Percentiles rank a stretch among this genome's conserved stretches.
These are phyloP conservation scores for Sistotremastrum suecicum DNA, from an alignment of 768 basidiomycete genomes.

Conservation along the genomic window DNA sequence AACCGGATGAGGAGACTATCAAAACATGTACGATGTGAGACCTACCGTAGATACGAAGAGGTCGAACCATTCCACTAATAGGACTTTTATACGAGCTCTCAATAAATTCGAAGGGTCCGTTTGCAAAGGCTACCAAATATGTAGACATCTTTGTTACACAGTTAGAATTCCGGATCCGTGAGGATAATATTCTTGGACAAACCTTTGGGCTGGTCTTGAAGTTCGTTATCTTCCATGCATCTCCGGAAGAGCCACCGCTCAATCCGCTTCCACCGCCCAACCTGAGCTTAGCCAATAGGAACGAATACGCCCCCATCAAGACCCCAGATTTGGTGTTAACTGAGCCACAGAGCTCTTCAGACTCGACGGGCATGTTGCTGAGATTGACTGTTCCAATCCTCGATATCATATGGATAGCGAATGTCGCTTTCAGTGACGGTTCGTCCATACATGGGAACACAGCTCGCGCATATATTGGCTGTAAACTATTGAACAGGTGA, in stretches of 20 bases:
- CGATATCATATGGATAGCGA: slow-evolving; percentile 63
- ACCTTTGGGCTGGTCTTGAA: slow-evolving; percentile 74
- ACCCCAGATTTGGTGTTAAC: slow-evolving; percentile 5
- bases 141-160: slow-evolving; percentile 48
- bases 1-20: too few relatives aligned
- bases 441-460: slow-evolving; percentile 92
- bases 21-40: background rate
- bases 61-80: slow-evolving; percentile 63
- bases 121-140: slow-evolving; percentile 81
- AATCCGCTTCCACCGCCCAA: too few relatives aligned
- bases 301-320: background rate
- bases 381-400: slow-evolving; percentile 59
- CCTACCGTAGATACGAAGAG: slow-evolving; percentile 73
- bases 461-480: slow-evolving; percentile 77
- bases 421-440: slow-evolving; percentile 78
- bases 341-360: slow-evolving; percentile 35
- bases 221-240: slow-evolving; percentile 66
- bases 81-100: slow-evolving; percentile 69
- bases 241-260: slow-evolving; percentile 12
- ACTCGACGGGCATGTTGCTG: slow-evolving; percentile 76
- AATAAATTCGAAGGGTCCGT: slow-evolving; percentile 61
- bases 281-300: too few relatives aligned
- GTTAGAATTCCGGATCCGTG: background rate
- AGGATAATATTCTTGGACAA: slow-evolving; percentile 2
- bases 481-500: background rate